Conservation (phyloP, 306 rosid genomes). For the Cucurbita ficifolia region DNA sequence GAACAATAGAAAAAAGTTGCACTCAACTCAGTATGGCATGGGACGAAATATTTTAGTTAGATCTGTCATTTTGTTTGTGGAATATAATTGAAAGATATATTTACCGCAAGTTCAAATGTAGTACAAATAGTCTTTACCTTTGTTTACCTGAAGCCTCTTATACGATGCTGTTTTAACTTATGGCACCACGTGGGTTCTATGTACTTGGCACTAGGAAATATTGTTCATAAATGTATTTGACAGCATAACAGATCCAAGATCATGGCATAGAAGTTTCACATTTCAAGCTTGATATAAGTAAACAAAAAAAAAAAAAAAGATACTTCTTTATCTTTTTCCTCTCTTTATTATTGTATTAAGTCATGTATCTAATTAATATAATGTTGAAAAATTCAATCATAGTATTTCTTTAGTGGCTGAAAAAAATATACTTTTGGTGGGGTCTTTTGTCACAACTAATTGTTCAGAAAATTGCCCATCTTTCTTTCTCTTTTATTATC, state of each 20-base stretch:
- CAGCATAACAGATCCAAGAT: neutral
- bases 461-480: neutral
- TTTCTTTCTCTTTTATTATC: neutral
- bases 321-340: neutral
- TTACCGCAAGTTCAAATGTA: neutral
- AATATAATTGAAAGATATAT: neutral
- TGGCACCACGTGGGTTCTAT: neutral
- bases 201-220: neutral
- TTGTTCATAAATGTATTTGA: neutral
- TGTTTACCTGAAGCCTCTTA: neutral
- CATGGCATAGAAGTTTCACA: neutral
- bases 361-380: neutral
- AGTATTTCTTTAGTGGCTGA: neutral
- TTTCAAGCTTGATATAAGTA: neutral
- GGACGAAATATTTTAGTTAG: neutral
- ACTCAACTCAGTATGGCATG: too few relatives aligned
- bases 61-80: neutral
- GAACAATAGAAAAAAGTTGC: too few relatives aligned
- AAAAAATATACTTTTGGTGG: neutral
- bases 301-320: neutral
- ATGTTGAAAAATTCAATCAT: neutral
- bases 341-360: neutral
- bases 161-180: neutral
- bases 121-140: neutral
- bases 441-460: neutral